Evolutionary conservation across 139 green algal species (phyloP).

Genomic region (Desmodesmus armatus): DNA sequence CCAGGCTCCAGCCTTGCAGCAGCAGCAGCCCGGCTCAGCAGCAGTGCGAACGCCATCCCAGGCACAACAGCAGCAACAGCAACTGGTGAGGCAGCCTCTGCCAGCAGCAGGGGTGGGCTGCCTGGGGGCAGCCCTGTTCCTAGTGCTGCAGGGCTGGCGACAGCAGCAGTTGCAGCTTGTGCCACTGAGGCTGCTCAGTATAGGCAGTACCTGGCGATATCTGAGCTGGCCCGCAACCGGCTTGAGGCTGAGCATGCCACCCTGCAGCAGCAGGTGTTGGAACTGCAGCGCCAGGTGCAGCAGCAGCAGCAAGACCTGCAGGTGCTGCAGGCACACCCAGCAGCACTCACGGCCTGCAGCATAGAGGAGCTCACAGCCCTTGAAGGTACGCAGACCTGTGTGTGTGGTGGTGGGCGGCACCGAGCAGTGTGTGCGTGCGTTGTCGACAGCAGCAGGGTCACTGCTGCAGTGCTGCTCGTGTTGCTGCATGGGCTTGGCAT

Average conservation of each 20-base stretch:
- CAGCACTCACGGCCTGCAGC: slow-evolving; percentile 36
- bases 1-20: not conserved
- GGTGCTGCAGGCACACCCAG: slow-evolving; percentile 32
- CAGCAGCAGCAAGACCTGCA: slow-evolving; percentile 42
- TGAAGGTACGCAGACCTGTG: slow-evolving; percentile 22
- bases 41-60: too few species aligned
- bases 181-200: slow-evolving; percentile 42
- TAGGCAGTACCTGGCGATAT: slow-evolving; percentile 34
- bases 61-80: not conserved
- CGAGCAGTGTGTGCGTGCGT: not conserved
- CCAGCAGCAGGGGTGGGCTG: slow-evolving; percentile 12
- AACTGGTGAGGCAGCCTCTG: not conserved
- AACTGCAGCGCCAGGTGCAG: slow-evolving; percentile 10
- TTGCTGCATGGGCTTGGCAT: too few species aligned
- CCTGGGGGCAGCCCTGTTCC: not conserved
- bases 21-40: not conserved
- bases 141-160: slow-evolving; percentile 29
- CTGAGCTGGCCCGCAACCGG: slow-evolving; percentile 42
- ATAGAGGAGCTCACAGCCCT: slow-evolving; percentile 44
- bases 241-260: slow-evolving; percentile 38
- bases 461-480: not conserved
- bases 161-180: slow-evolving; percentile 25
- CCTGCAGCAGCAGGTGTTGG: slow-evolving; percentile 10
- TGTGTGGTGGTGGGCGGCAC: not conserved
- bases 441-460: not conserved